Evolutionary conservation across 1,139 yeast species (phyloP), one percentile per base, ranked within the genome.

Genomic region (Geotrichum candidum): DNA sequence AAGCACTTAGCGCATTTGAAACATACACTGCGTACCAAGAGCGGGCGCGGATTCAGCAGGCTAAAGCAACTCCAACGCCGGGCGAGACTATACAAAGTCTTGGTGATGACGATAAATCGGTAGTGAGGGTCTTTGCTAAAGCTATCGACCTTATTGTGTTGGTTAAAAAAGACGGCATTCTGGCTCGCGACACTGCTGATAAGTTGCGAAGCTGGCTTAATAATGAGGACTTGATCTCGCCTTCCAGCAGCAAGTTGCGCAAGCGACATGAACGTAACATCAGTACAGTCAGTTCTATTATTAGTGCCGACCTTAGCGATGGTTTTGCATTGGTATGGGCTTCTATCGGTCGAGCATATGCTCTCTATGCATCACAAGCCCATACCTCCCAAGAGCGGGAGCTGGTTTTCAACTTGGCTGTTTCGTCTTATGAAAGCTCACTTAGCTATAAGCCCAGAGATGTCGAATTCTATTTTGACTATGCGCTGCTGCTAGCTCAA

Each of bases 1-100:
- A 80, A 64, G 76, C 77, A 0, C 67, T 72, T 11, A 75, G 81
- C 2, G 75, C 81, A 0, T 78, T 82, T 66, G 73, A 74, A 18
- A 80, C 82, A 0, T 82, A 79, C 64, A 64, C 77, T 51, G 72
- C 76, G 7, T 73, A 78, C 51, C 78, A 78, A 59, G 75, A 73
- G 53, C 74, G 73, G 53, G 66, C 73, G 3, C 76, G 77, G 58
- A 68, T 77, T 53, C 69, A 70, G 15, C 73, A 71, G 29, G 71
- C 73, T 6, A 70, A 70, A 52, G 64, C 68, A 10, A 81, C 79
- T 62, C 59, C 74, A 1, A 41, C 76, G 9, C 73, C 67, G 7
- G 67, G 64, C 25, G 61, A 46, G 25, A 33, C 11, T n/a, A 25
- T 29, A 11, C 54, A 35, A 45, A 46, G 35, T 48, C 4, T 41